Percentiles rank a stretch among this genome's conserved stretches.
phyloP scores from a whole-genome alignment of 192 early-diverging fungal species.

The Martensiomyces pterosporus region DNA sequence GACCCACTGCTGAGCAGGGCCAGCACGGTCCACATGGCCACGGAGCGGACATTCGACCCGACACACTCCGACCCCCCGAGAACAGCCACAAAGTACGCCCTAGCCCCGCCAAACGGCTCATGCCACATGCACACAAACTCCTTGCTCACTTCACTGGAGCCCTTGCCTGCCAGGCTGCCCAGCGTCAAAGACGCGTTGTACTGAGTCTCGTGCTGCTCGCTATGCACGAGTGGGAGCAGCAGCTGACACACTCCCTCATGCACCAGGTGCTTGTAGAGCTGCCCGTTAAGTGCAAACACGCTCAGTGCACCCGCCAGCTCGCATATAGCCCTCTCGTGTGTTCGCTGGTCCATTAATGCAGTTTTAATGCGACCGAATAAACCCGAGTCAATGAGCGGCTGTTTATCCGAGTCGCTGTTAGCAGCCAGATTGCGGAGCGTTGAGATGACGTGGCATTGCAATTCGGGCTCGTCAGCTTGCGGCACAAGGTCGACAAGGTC shows the following conservation, averaged over 20 bases:
- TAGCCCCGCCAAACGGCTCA: conserved; percentile 17
- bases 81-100: conserved; percentile 9
- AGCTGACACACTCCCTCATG: conserved; percentile 19
- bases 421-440: conserved; percentile 38
- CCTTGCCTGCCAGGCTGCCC: conserved; percentile 17
- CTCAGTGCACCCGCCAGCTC: conserved; percentile 30
- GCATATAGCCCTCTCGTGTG: conserved; percentile 3
- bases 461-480: conserved; percentile 17
- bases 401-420: conserved; percentile 19
- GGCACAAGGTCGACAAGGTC: conserved; percentile 19
- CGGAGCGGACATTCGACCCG: conserved; percentile 19
- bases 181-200: conserved; percentile 31
- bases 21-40: conserved; percentile 27
- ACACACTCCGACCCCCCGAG: conserved; percentile 18
- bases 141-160: conserved; percentile 17
- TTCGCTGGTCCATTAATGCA: conserved; percentile 5
- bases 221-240: conserved; percentile 14
- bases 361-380: conserved; percentile 20
- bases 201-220: conserved; percentile 10
- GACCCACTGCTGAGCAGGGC: conserved; percentile 21
- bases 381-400: conserved; percentile 18
- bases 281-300: conserved; percentile 27
- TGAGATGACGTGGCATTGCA: conserved; percentile 34
- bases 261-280: conserved; percentile 30
- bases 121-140: conserved; percentile 38